Percentiles rank a stretch among this genome's conserved stretches.
These are phyloP conservation scores for Pelargonium myrrhifolium DNA, from an alignment of 441 rosid species.

Conservation along the genomic window DNA sequence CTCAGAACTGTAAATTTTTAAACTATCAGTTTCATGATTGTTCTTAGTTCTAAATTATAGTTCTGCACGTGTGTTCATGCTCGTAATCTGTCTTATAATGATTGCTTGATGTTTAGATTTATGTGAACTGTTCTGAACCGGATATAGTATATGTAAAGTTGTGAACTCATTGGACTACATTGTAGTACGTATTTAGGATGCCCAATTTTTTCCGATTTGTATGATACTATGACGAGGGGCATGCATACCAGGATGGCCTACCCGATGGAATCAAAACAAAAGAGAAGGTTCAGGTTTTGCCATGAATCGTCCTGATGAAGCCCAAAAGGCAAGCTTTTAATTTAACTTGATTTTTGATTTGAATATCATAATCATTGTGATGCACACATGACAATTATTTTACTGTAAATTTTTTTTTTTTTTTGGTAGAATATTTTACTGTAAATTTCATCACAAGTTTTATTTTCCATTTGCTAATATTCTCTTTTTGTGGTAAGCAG, in stretches of 20 bases:
- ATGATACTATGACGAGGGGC: not conserved
- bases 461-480: not conserved
- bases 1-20: not conserved
- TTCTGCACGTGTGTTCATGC: too few species aligned
- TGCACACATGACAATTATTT: slow-evolving; percentile 12
- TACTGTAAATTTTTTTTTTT: too few species aligned
- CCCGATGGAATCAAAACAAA: not conserved
- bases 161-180: not conserved
- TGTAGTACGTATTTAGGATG: not conserved
- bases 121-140: not conserved
- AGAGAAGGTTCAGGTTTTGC: not conserved
- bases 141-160: not conserved
- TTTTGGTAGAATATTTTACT: too few species aligned
- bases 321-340: not conserved
- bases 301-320: not conserved
- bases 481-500: slow-evolving; percentile 9
- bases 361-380: slow-evolving; percentile 11
- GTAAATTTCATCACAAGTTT: slow-evolving; percentile 6
- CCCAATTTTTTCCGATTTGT: not conserved
- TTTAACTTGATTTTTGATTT: not conserved
- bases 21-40: not conserved
- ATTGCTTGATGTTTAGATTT: not conserved
- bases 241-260: not conserved
- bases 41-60: too few species aligned
- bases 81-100: not conserved